These are phyloP conservation scores for Phyllostachys edulis DNA, from an alignment of 176 grass and related monocot genomes.

Conservation along the genomic window DNA sequence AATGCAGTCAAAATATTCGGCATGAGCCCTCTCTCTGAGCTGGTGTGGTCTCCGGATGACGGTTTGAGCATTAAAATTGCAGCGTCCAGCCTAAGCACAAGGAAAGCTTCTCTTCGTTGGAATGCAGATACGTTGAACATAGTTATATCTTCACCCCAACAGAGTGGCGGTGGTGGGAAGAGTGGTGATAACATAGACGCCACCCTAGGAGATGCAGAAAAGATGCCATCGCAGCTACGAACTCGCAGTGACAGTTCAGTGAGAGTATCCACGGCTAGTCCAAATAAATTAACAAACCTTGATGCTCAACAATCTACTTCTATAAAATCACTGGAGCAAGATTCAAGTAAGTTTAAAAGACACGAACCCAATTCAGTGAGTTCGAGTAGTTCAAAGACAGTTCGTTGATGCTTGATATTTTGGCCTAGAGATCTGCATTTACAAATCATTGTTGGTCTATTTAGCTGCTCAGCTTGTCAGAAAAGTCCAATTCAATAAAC, in stretches of 20 bases:
- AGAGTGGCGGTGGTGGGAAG: constrained; percentile 23
- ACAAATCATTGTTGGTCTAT: background rate
- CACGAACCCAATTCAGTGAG: constrained; percentile 18
- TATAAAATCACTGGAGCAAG: constrained; percentile 42
- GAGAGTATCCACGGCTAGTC: constrained; percentile 36
- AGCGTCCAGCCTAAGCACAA: constrained; percentile 47
- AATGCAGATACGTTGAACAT: constrained; percentile 72
- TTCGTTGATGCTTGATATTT: constrained; percentile 13
- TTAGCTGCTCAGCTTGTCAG: constrained; percentile 18
- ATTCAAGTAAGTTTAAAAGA: constrained; percentile 66
- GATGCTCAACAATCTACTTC: constrained; percentile 46
- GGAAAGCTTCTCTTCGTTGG: constrained; percentile 64
- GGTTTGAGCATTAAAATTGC: constrained; percentile 76
- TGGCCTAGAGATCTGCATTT: constrained; percentile 15
- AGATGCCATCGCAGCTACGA: constrained; percentile 45
- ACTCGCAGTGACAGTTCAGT: constrained; percentile 25
- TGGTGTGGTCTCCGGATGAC: constrained; percentile 71
- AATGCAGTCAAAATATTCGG: constrained; percentile 60
- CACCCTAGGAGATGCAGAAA: constrained; percentile 35
- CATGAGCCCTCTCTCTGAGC: constrained; percentile 74
- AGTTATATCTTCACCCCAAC: constrained; percentile 63
- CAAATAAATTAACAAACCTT: constrained; percentile 39
- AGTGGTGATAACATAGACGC: constrained; percentile 34
- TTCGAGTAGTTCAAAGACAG: constrained; percentile 9
- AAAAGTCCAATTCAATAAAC: background rate